Evolutionary conservation across 2,329 filamentous ascomycete species (phyloP).

Genomic region (Triangularia setosa): DNA sequence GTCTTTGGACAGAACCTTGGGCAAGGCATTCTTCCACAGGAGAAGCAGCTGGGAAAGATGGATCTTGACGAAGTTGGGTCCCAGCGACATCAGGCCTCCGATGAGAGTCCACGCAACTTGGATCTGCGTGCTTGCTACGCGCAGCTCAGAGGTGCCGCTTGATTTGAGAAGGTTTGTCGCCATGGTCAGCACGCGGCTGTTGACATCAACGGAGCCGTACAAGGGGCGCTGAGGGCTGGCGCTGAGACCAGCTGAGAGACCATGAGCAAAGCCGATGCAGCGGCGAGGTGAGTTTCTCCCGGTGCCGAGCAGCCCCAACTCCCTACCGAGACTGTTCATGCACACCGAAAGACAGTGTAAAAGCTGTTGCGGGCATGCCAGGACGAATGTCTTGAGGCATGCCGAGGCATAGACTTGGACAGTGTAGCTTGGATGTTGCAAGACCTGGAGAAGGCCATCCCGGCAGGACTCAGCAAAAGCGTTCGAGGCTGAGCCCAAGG

Average conservation of each 20-base stretch:
- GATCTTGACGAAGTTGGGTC: conserved; percentile 98
- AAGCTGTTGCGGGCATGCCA: conserved; percentile 89
- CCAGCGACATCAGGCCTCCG: conserved; percentile 91
- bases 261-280: conserved; percentile 89
- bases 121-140: conserved; percentile 88
- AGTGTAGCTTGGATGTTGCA: conserved; percentile 93
- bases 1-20: conserved; percentile 89
- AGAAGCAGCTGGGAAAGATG: conserved; percentile 90
- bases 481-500: conserved; percentile 77
- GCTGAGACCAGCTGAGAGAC: conserved; percentile 84
- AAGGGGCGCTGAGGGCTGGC: conserved; percentile 83
- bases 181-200: conserved; percentile 84
- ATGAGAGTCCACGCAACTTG: conserved; percentile 98
- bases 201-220: conserved; percentile 93
- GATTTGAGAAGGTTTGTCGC: conserved; percentile 90
- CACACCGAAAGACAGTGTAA: conserved; percentile 89
- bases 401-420: conserved; percentile 88
- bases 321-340: conserved; percentile 89
- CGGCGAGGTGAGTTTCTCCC: conserved; percentile 74
- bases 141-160: conserved; percentile 83
- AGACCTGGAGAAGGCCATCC: conserved; percentile 81
- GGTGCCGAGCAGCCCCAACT: conserved; percentile 72
- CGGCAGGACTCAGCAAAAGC: conserved; percentile 77
- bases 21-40: conserved; percentile 94
- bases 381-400: conserved; percentile 80